A percentile compares a stretch with the other conserved stretches of the same genome.
Conservation (phyloP, 2,329 filamentous ascomycete genomes). For the Corinectria fuckeliana region DNA sequence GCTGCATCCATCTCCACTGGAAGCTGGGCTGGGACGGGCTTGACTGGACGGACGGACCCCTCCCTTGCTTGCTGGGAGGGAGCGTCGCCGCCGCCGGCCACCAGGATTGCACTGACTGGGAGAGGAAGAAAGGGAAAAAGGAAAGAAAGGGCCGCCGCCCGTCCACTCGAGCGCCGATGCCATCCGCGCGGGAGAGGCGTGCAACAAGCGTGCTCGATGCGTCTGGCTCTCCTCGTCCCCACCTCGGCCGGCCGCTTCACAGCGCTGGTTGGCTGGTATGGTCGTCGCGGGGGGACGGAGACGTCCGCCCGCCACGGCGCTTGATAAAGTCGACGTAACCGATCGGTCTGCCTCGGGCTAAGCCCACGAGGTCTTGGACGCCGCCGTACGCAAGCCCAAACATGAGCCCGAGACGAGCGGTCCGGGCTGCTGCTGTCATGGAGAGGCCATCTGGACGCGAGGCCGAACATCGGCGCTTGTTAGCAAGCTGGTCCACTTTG, state of each 20-base stretch:
- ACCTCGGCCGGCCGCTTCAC: slow-evolving; percentile 17
- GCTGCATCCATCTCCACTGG: neutral
- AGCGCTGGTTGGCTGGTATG: slow-evolving; percentile 23
- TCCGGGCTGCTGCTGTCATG: slow-evolving; percentile 75
- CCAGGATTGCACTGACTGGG: neutral
- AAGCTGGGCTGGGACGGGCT: neutral
- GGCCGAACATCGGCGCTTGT: slow-evolving; percentile 40
- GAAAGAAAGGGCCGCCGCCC: neutral
- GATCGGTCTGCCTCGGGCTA: slow-evolving; percentile 73
- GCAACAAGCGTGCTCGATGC: slow-evolving; percentile 7
- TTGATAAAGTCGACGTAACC: slow-evolving; percentile 75
- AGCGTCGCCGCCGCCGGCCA: slow-evolving; percentile 11
- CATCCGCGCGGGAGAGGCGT: slow-evolving; percentile 23
- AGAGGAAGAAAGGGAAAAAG: neutral
- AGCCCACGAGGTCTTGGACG: slow-evolving; percentile 76
- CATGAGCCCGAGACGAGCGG: slow-evolving; percentile 79
- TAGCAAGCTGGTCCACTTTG: slow-evolving; percentile 30
- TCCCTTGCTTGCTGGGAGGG: neutral
- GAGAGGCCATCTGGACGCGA: slow-evolving; percentile 74
- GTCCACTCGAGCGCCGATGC: slow-evolving; percentile 21
- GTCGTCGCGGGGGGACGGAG: slow-evolving; percentile 17
- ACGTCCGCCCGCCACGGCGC: slow-evolving; percentile 43
- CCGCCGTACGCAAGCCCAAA: slow-evolving; percentile 83
- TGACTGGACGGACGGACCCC: neutral
- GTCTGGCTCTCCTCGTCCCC: slow-evolving; percentile 12